Conservation (phyloP, 2,329 filamentous ascomycete genomes). For the Tolypocladium tundrense region DNA sequence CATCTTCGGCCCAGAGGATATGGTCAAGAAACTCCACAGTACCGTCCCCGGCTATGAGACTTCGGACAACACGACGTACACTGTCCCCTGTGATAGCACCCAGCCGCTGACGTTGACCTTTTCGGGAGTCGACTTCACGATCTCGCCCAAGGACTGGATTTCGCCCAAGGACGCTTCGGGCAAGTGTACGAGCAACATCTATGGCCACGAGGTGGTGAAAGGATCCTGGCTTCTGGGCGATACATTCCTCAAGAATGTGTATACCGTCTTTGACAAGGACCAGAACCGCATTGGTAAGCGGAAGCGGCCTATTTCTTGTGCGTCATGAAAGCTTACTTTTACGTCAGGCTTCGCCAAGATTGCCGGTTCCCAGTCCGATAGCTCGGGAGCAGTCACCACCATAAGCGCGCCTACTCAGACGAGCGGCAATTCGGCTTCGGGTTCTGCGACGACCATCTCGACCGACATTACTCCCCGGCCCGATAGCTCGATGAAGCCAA, state of each 20-base stretch:
- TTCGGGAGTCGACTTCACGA: constrained; percentile 53
- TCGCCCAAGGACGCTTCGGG: constrained; percentile 31
- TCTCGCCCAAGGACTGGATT: constrained; percentile 65
- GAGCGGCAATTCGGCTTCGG: background rate
- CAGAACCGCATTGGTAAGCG: constrained; percentile 49
- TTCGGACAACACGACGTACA: constrained; percentile 52
- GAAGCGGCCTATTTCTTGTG: no score
- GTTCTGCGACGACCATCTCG: constrained; percentile 1
- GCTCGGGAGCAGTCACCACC: background rate
- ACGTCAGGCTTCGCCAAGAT: constrained; percentile 4
- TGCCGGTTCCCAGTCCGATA: background rate
- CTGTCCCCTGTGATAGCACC: constrained; percentile 61
- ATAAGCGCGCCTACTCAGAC: background rate
- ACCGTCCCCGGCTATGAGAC: constrained; percentile 52
- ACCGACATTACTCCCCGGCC: background rate
- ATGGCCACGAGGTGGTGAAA: constrained; percentile 57
- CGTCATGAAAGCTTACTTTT: background rate
- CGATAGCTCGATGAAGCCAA: background rate
- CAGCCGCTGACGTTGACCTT: constrained; percentile 55
- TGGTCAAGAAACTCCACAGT: constrained; percentile 58
- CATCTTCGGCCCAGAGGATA: constrained; percentile 57
- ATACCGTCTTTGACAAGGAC: constrained; percentile 74
- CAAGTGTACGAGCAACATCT: constrained; percentile 60
- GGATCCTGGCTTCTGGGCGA: constrained; percentile 73
- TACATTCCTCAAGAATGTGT: constrained; percentile 83